Conservation (phyloP, 2,329 filamentous ascomycete genomes). For the Rhinocladiella similis region DNA sequence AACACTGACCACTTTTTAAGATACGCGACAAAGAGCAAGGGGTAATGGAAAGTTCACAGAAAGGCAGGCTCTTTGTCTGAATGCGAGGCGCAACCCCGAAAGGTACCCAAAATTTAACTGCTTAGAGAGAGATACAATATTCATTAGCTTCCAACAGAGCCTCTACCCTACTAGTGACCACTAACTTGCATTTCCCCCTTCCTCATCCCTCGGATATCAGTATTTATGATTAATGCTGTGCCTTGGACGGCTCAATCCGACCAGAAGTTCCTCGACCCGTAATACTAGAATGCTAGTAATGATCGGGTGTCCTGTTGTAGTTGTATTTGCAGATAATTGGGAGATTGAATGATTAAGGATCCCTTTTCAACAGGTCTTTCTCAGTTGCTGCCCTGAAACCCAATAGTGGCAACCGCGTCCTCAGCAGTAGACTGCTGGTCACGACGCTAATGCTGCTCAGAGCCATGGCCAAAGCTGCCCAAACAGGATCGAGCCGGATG, state of each 20-base stretch:
- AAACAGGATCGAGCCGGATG: slow-evolving; percentile 43
- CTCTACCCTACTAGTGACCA: slow-evolving; percentile 4
- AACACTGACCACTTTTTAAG: slow-evolving; percentile 3
- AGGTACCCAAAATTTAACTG: slow-evolving; percentile 1
- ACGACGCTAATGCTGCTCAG: slow-evolving; percentile 79
- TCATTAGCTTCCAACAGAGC: slow-evolving; percentile 6
- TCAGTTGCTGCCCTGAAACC: slow-evolving; percentile 9
- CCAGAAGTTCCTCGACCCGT: background rate
- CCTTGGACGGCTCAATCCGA: slow-evolving; percentile 1
- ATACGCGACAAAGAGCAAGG: slow-evolving; percentile 3
- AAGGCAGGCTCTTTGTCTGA: slow-evolving; percentile 4
- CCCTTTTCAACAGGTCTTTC: slow-evolving; percentile 4
- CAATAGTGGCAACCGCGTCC: slow-evolving; percentile 11
- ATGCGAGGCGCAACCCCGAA: slow-evolving; percentile 4
- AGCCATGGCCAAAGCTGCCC: slow-evolving; percentile 82
- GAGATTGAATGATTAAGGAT: slow-evolving; percentile 1
- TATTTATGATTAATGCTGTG: background rate
- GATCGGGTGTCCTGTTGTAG: slow-evolving; percentile 2
- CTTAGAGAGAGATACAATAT: slow-evolving; percentile 5
- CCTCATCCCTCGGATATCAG: slow-evolving; percentile 2
- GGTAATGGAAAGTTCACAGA: slow-evolving; percentile 5
- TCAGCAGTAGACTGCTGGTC: slow-evolving; percentile 60
- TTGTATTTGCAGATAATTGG: slow-evolving; percentile 4
- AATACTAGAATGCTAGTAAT: slow-evolving; percentile 4
- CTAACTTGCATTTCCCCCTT: slow-evolving; percentile 3